Base-by-base conservation (phyloP, 441 rosid species). In the Populus trichocarpa region DNA sequence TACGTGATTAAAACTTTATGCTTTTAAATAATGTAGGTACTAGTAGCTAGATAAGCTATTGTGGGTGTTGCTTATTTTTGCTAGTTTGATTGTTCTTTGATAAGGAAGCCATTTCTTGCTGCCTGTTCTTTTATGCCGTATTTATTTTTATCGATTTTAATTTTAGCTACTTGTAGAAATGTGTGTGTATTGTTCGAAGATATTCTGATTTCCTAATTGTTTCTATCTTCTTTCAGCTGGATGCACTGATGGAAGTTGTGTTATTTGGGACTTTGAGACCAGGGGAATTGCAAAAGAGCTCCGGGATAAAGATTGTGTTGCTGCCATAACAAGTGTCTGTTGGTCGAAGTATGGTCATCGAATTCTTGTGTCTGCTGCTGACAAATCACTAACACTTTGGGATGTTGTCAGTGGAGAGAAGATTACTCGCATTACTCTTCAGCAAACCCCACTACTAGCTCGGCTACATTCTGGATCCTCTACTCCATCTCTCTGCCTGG, bases 241-340 rank as follows among this genome's bases (percentile, higher is more conserved):
- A 74, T 96, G 99, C 82, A 89, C 95, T 16, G 97, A 96, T 86
- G 99, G 98, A 25, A 88, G 92, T 72, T 93, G 97, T 74, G 85
- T 96, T 8, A 94, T 96, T 75, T 96, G 98, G 97, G 99, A 96
- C 83, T 96, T 96, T 79, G 98, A 96, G 88, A 96, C 99, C 38
- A 87, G 98, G 73, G 97, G 97, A 32, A 88, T 96, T 46, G 93
- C 98, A 14, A 96, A 91, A 74, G 99, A 91, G 91, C 93, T 96
- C 71, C 90, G 89, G 33, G 97, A 94, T 86, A 85, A 78, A 53
- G 95, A 90, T 10, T 92, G 89, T 77, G 77, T 79, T 77, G 92
- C 97, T 81, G 93, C 99, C 1, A 88, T 96, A 63, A 96, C 99
- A 61, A 94, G 99, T 53, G 89, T 96, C 36, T 94, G 93, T 67